phyloP scores from a whole-genome alignment of 2,329 filamentous ascomycete species.

The Apiospora hydei region DNA sequence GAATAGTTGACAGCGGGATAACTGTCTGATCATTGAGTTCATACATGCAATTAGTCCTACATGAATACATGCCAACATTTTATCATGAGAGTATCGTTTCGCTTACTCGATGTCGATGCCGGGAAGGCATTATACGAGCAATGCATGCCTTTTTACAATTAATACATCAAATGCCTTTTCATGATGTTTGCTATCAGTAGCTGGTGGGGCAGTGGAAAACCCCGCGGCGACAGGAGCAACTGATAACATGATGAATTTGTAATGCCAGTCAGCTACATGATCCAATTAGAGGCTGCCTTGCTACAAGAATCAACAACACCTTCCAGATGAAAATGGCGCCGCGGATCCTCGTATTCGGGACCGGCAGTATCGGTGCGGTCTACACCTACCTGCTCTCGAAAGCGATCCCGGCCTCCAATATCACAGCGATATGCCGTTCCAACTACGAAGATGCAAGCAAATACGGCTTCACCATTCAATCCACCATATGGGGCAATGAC shows the following conservation, averaged over 20 bases:
- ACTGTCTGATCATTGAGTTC: too few species aligned
- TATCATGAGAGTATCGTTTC: not conserved
- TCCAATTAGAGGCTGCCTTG: not conserved
- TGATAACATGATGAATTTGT: not conserved
- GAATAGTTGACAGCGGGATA: too few species aligned
- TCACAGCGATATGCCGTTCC: conserved; percentile 42
- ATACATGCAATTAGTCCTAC: too few species aligned
- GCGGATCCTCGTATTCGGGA: conserved; percentile 42
- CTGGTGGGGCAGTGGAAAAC: not conserved
- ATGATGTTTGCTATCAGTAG: not conserved
- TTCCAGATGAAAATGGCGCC: conserved; percentile 31
- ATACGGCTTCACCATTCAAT: conserved; percentile 42
- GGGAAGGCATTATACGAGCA: not conserved
- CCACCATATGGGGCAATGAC: conserved; percentile 39
- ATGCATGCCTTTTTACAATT: too few species aligned
- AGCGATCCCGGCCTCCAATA: conserved; percentile 34
- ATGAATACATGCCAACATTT: not conserved
- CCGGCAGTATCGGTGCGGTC: conserved; percentile 44
- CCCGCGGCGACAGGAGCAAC: not conserved
- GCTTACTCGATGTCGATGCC: not conserved
- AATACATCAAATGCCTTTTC: not conserved
- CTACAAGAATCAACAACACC: not conserved
- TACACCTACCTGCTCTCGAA: conserved; percentile 38
- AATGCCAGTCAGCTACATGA: not conserved
- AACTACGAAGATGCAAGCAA: conserved; percentile 39